These are phyloP conservation scores for Corynespora cassiicola DNA, from an alignment of 2,329 filamentous ascomycete genomes.

Conservation along the genomic window DNA sequence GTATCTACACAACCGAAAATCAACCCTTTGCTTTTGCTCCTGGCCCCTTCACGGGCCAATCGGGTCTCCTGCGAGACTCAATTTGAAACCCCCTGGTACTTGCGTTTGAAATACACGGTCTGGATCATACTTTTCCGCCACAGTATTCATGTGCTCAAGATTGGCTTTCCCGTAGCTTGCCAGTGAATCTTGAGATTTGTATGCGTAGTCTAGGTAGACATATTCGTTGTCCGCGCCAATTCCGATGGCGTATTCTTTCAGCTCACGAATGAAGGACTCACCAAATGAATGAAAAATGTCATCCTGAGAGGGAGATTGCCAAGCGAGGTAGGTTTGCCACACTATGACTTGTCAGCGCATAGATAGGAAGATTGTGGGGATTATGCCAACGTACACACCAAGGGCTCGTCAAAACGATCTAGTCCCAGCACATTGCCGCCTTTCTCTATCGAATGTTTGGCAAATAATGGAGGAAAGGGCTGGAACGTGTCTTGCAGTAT, in stretches of 20 bases:
- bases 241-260: slow-evolving; percentile 24
- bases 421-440: slow-evolving; percentile 52
- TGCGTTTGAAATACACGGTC: slow-evolving; percentile 29
- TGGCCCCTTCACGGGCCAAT: too few relatives aligned
- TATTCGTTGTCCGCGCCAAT: slow-evolving; percentile 30
- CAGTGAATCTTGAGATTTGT: slow-evolving; percentile 24
- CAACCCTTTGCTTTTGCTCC: too few relatives aligned
- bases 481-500: slow-evolving; percentile 43
- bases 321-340: too few relatives aligned
- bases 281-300: too few relatives aligned
- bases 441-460: slow-evolving; percentile 37
- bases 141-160: slow-evolving; percentile 26
- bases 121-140: slow-evolving; percentile 28
- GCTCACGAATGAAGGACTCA: too few relatives aligned
- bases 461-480: slow-evolving; percentile 48
- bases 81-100: slow-evolving; percentile 37
- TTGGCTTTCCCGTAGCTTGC: slow-evolving; percentile 25
- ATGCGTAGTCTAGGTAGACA: slow-evolving; percentile 44
- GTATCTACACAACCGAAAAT: too few relatives aligned
- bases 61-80: too few relatives aligned
- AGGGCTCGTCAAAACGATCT: too few relatives aligned
- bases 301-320: too few relatives aligned
- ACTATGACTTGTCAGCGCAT: too few relatives aligned
- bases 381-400: too few relatives aligned
- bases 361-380: too few relatives aligned